Percentiles rank a stretch among this genome's conserved stretches.
Evolutionary conservation across 1,284 basidiomycete genomes (phyloP).

Genomic region (Leccinum fallax): DNA sequence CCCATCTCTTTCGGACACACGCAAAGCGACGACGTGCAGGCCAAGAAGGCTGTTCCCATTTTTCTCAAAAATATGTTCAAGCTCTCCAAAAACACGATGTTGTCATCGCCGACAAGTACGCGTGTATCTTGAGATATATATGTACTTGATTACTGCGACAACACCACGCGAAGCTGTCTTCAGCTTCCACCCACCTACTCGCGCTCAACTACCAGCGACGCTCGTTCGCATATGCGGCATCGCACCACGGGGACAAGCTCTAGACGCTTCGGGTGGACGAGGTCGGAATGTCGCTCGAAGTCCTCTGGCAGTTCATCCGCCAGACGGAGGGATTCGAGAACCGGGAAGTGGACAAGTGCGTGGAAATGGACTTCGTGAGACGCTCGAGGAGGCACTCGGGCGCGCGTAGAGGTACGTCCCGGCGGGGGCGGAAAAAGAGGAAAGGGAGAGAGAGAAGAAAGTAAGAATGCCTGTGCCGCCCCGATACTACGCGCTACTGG

Average conservation of each 20-base stretch:
- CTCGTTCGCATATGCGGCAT: conserved; percentile 79
- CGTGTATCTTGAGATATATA: conserved; percentile 1
- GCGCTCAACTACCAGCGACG: conserved; percentile 60
- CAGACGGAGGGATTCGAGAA: conserved; percentile 66
- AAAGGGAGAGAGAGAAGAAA: conserved; percentile 37
- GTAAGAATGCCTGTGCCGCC: conserved; percentile 28
- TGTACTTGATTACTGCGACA: conserved; percentile 44
- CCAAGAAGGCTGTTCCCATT: conserved; percentile 74
- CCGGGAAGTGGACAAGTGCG: conserved; percentile 59
- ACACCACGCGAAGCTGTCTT: conserved; percentile 65
- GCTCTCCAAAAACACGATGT: conserved; percentile 67
- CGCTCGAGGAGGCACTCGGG: conserved; percentile 59
- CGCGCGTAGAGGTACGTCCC: conserved; percentile 55
- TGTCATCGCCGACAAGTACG: conserved; percentile 91
- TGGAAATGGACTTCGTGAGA: too few species aligned
- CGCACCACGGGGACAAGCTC: conserved; percentile 75
- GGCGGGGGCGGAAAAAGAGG: conserved; percentile 35
- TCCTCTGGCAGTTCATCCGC: conserved; percentile 78
- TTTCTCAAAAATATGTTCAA: conserved; percentile 78
- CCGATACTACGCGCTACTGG: conserved; percentile 79
- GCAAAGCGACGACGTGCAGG: conserved; percentile 88
- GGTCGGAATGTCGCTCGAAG: conserved; percentile 64
- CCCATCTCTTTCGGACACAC: conserved; percentile 86
- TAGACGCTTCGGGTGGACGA: conserved; percentile 73
- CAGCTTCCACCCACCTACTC: conserved; percentile 56